Base-by-base conservation (phyloP, 768 basidiomycete genomes). In the Amylocystis lapponica region DNA sequence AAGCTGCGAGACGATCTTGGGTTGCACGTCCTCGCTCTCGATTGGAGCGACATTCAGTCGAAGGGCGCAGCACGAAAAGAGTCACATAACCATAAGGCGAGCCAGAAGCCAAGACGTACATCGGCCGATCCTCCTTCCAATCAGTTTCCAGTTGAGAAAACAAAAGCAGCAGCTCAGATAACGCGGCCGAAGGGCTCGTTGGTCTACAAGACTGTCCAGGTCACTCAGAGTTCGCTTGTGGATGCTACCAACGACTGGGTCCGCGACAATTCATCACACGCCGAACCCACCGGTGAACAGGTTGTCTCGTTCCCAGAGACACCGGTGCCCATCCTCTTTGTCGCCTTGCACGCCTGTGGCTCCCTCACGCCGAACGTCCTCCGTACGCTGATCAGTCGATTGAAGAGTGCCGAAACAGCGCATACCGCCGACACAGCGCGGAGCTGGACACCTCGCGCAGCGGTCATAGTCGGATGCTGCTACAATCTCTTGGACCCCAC, bases 331-430 rank as follows among this genome's bases (percentile, higher is more conserved):
- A 71, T 85, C 8, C 60, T 83, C 21, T 63, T 87, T 32, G 74
- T 86, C 23, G 86, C 79, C 14, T 68, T 88, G 27, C 86, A 88
- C 50, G 83, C 83, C 1, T 88, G 86, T 50, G 86, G 86, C 4
- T 80, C 83, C 1, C 73, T 88, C 29, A 83, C 83, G 1, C 71
- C 79, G 22, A 78, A 82, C 50, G 69, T 85, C 20, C 53, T 86
- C 34, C 78, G 83, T 25, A 70, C 76, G 45, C 73, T 52, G 26
- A n/a, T 53, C 16, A 26, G 44, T 3, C 43, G 50, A 26, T 34
- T 40, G 17, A 34, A 41, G 19, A 26, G 20, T 14, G 16, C 11
- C 31, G n/a, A n/a, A n/a, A n/a, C n/a, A n/a, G n/a, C n/a, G n/a
- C n/a, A n/a, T n/a, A 13, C 8, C 9, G 19, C 17, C 8, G 25